Percentiles rank a stretch among this genome's conserved stretches.
Conservation (phyloP, 805 yeast genomes). For the Candida ipomoeae region DNA sequence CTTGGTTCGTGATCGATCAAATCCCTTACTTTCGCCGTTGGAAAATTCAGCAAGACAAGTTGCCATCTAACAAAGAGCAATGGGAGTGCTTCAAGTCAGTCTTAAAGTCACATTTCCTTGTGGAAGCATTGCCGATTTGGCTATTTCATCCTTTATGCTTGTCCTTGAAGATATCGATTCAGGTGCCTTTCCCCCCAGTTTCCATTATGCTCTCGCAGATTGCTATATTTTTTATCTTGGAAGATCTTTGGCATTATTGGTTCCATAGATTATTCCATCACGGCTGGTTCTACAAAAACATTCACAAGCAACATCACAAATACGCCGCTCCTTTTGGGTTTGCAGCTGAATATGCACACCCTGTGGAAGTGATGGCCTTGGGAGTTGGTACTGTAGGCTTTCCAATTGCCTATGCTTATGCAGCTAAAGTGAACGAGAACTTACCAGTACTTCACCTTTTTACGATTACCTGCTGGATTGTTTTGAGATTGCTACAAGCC, state of each 20-base stretch:
- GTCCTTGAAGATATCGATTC: slow-evolving; percentile 67
- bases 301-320: slow-evolving; percentile 96
- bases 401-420: slow-evolving; percentile 55
- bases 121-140: slow-evolving; percentile 96
- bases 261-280: slow-evolving; percentile 87
- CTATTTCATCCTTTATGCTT: slow-evolving; percentile 91
- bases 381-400: slow-evolving; percentile 97
- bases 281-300: slow-evolving; percentile 83
- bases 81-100: slow-evolving; percentile 90
- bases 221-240: slow-evolving; percentile 73
- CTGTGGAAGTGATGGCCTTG: slow-evolving; percentile 82
- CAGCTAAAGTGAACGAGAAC: slow-evolving; percentile 55
- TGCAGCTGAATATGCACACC: slow-evolving; percentile 97
- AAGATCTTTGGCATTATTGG: slow-evolving; percentile 97
- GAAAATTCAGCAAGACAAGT: slow-evolving; percentile 84
- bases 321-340: slow-evolving; percentile 98
- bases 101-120: slow-evolving; percentile 78
- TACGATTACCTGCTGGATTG: slow-evolving; percentile 87
- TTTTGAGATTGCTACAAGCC: slow-evolving; percentile 88
- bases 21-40: slow-evolving; percentile 81
- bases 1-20: slow-evolving; percentile 86
- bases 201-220: slow-evolving; percentile 62
- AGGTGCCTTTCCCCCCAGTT: slow-evolving; percentile 80
- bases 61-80: slow-evolving; percentile 79
- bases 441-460: slow-evolving; percentile 73